Evolutionary conservation across 1,284 basidiomycete genomes (phyloP), one percentile per base, ranked within the genome.

Genomic region (Microbotryomycetes sp.): DNA sequence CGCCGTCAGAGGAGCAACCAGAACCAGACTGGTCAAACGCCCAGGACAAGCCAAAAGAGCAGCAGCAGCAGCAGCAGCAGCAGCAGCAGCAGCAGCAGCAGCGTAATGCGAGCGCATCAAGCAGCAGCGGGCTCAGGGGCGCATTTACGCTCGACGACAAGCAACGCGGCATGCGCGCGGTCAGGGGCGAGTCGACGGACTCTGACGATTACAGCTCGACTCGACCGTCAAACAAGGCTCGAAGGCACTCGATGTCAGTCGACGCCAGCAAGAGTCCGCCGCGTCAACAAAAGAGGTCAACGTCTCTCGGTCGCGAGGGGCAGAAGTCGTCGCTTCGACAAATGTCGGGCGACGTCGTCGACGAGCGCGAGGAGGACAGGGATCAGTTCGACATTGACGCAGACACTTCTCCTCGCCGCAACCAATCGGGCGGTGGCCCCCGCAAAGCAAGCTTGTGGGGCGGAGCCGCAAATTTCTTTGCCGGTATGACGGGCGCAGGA

Each of bases 301-400:
- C 47, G 24, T 26, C 11, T 16, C 41, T 45, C 11, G 28, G 27
- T n/a, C 31, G 5, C 21, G 57, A n/a, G 7, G 35, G 23, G 24
- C 1, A 21, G 23, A 7, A 7, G 5, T 18, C 4, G 41, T 5
- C 26, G 29, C 21, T 29, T 41, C 24, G 26, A 24, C 30, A n/a
- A 27, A 24, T 26, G 56, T 48, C 35, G 3, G 46, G 21, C 9
- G 57, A 50, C 3, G 57, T 28, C 4, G 59, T 26, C 6, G 51
- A 24, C 28, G 60, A 57, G 26, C 59, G 58, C 56, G 65, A 63
- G 23, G 66, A 68, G 46, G 54, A 52, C 45, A 45, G 66, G 15
- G 66, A 66, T 45, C 58, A 56, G n/a, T 66, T 68, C n/a, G 61
- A 66, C 30, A 46, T n/a, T 7, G 15, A 27, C n/a, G 24, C 61